Evolutionary conservation across 2,329 filamentous ascomycete species (phyloP).

Genomic region (Diplodia seriata): DNA sequence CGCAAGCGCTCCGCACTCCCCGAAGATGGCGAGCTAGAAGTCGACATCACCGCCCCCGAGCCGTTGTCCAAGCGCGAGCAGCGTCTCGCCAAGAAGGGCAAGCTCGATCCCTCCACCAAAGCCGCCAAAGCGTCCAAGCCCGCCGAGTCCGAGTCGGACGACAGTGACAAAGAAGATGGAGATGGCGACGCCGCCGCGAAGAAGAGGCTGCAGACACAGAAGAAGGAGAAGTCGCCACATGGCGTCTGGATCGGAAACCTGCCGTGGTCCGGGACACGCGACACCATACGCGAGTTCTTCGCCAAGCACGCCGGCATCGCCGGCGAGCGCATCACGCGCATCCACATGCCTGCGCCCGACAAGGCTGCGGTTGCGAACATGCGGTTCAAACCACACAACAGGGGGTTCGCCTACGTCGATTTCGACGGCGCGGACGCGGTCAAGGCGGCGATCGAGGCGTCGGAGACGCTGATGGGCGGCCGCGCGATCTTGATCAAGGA

Average conservation of each 20-base stretch:
- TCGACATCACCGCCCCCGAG: constrained; percentile 87
- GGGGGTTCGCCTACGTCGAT: constrained; percentile 96
- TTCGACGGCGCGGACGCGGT: constrained; percentile 74
- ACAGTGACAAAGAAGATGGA: constrained; percentile 42
- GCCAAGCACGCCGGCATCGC: constrained; percentile 66
- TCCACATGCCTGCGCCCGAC: constrained; percentile 74
- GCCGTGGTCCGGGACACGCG: constrained; percentile 78
- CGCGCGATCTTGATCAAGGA: constrained; percentile 93
- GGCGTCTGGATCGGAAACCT: constrained; percentile 97
- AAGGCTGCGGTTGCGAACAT: constrained; percentile 46
- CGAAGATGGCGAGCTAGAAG: constrained; percentile 71
- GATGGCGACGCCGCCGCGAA: constrained; percentile 38
- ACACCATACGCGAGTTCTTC: constrained; percentile 81
- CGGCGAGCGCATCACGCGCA: constrained; percentile 77
- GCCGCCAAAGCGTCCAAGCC: constrained; percentile 33
- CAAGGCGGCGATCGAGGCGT: constrained; percentile 80
- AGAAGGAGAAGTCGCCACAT: constrained; percentile 72
- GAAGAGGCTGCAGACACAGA: constrained; percentile 21
- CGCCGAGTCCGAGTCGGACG: constrained; percentile 40
- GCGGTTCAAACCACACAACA: constrained; percentile 71
- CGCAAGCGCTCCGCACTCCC: constrained; percentile 66
- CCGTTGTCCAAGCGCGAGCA: constrained; percentile 94
- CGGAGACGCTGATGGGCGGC: constrained; percentile 79
- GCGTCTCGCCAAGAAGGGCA: constrained; percentile 86
- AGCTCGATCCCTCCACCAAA: constrained; percentile 51